Conservation (phyloP, 257 asterid genomes). For the Asclepias syriaca region DNA sequence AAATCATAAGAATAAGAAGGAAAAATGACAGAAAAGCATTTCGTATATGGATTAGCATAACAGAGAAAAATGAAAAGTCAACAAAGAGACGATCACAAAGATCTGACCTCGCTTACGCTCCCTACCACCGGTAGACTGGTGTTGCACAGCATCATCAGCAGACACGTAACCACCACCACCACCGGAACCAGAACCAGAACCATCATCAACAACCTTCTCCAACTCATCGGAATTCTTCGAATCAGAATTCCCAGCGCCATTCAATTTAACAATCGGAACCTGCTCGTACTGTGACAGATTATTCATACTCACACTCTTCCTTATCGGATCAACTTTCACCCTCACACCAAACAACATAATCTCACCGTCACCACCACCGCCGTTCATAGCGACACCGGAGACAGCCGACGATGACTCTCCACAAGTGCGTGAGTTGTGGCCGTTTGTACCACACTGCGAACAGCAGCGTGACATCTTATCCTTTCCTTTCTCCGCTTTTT, state of each 20-base stretch:
- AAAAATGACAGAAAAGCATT: background rate
- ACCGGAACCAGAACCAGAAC: constrained; percentile 9
- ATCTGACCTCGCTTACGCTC: constrained; percentile 93
- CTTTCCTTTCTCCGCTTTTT: no score
- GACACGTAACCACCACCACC: constrained; percentile 55
- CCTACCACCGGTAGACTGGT: constrained; percentile 43
- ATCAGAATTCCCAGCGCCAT: constrained; percentile 1
- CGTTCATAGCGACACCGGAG: constrained; percentile 21
- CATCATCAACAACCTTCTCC: constrained; percentile 30
- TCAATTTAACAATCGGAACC: constrained; percentile 8
- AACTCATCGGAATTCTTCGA: constrained; percentile 19
- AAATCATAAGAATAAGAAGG: background rate
- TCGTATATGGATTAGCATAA: background rate
- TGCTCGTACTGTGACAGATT: constrained; percentile 67
- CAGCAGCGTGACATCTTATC: constrained; percentile 16
- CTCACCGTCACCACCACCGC: constrained; percentile 32
- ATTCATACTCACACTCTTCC: constrained; percentile 88
- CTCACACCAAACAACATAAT: constrained; percentile 81
- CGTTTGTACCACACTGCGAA: constrained; percentile 28
- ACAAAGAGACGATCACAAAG: constrained; percentile 16
- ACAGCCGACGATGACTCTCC: constrained; percentile 35
- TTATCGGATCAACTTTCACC: constrained; percentile 74
- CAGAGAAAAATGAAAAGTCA: background rate
- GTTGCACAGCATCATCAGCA: constrained; percentile 65
- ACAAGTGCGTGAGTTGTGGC: constrained; percentile 27